Evolutionary conservation across 495 filamentous ascomycete genomes (phyloP).

Genomic region (Physcia stellaris): DNA sequence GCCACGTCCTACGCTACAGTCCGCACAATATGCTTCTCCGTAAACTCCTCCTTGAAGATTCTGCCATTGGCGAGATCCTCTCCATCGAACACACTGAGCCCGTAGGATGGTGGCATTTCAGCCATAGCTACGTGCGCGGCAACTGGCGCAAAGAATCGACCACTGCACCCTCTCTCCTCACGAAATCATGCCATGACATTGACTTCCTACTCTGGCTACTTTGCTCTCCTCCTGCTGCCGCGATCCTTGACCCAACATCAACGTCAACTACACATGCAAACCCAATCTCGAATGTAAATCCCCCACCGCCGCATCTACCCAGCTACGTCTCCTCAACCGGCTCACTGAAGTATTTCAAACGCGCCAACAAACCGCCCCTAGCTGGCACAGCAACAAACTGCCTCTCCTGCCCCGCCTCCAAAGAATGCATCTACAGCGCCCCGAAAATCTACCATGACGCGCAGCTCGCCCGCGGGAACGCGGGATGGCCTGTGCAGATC

Average conservation of each 20-base stretch:
- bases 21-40: conserved; percentile 81
- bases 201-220: conserved; percentile 85
- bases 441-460: conserved; percentile 58
- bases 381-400: conserved; percentile 81
- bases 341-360: conserved; percentile 58
- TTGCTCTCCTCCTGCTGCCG: conserved; percentile 42
- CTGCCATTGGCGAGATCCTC: conserved; percentile 66
- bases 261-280: too few species aligned
- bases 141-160: conserved; percentile 73
- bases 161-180: conserved; percentile 66
- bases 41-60: conserved; percentile 57
- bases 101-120: conserved; percentile 93
- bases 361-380: conserved; percentile 51
- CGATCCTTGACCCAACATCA: too few species aligned
- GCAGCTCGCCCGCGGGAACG: conserved; percentile 45
- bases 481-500: conserved; percentile 72
- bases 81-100: conserved; percentile 87
- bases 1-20: conserved; percentile 65
- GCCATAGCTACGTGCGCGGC: conserved; percentile 83
- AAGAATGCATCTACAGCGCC: conserved; percentile 68
- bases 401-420: conserved; percentile 59
- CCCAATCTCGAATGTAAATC: conserved; percentile 9
- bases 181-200: conserved; percentile 91
- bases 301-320: conserved; percentile 64
- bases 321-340: conserved; percentile 58